phyloP scores from a whole-genome alignment of 2,329 filamentous ascomycete species.

The Colletotrichum euphorbiae region DNA sequence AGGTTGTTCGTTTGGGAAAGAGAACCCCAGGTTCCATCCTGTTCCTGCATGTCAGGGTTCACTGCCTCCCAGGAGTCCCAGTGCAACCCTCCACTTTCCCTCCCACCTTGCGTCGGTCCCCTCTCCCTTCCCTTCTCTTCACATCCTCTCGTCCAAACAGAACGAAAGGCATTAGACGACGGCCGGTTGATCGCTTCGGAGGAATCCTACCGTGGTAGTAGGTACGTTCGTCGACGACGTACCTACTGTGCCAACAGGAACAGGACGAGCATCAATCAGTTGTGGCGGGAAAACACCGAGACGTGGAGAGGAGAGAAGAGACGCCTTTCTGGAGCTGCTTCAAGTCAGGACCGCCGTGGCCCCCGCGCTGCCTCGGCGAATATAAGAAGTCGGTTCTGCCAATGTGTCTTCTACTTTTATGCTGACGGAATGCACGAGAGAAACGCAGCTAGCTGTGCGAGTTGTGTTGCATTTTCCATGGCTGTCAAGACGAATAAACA shows the following conservation, averaged over 20 bases:
- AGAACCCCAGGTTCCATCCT: slow-evolving; percentile 1
- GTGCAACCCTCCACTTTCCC: slow-evolving; percentile 35
- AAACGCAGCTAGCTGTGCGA: neutral
- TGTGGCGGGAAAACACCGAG: no score
- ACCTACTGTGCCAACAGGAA: no score
- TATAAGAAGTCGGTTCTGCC: no score
- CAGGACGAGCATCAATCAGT: neutral
- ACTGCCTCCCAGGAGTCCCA: no score
- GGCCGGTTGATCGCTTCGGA: neutral
- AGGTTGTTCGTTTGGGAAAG: neutral
- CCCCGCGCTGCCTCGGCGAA: neutral
- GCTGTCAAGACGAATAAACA: slow-evolving; percentile 6
- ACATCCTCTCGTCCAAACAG: slow-evolving; percentile 30
- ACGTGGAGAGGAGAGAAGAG: neutral
- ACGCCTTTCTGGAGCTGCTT: neutral
- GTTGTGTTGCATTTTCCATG: slow-evolving; percentile 16
- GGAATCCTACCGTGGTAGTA: neutral
- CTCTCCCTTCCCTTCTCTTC: slow-evolving; percentile 3
- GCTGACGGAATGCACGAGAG: neutral
- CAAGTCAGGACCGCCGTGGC: neutral
- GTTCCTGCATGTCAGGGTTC: slow-evolving; percentile 25
- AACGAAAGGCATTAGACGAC: slow-evolving; percentile 13
- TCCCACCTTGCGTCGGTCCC: neutral
- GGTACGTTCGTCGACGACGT: no score
- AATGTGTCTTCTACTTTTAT: slow-evolving; percentile 14